phyloP scores from a whole-genome alignment of 352 stramenopile genomes.

The Globisporangium nagaii region DNA sequence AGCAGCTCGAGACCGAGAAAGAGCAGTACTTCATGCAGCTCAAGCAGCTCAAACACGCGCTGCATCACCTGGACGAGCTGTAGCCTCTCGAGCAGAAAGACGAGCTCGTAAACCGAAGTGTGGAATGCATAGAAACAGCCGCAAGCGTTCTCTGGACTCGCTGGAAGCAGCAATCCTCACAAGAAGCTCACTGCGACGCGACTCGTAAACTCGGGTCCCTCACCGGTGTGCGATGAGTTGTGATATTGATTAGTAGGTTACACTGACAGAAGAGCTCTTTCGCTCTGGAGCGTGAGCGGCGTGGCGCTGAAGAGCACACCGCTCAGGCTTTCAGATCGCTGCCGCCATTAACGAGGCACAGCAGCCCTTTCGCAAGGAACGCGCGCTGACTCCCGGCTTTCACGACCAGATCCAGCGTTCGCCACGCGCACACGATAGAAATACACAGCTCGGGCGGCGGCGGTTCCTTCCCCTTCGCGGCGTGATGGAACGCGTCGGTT shows the following conservation, averaged over 20 bases:
- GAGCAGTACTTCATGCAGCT: constrained; percentile 71
- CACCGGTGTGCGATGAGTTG: no score
- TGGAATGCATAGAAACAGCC: no score
- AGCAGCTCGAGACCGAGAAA: constrained; percentile 56
- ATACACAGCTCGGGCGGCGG: constrained; percentile 38
- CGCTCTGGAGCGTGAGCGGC: no score
- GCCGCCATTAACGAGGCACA: constrained; percentile 18
- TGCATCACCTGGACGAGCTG: constrained; percentile 73
- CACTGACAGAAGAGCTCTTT: no score
- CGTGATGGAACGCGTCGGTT: constrained; percentile 39
- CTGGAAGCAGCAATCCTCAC: no score
- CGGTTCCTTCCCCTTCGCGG: constrained; percentile 17
- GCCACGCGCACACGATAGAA: constrained; percentile 52
- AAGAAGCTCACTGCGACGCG: no score
- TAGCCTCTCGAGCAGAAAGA: no score
- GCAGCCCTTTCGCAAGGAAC: constrained; percentile 49
- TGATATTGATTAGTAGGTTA: no score
- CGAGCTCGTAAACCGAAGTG: no score
- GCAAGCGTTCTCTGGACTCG: no score
- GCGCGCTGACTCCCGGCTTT: constrained; percentile 41
- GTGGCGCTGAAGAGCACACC: no score
- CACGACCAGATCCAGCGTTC: constrained; percentile 59
- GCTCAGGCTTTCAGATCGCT: neutral
- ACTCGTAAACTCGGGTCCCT: no score
- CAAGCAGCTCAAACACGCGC: constrained; percentile 65